These are phyloP conservation scores for Choanephora cucurbitarum DNA, from an alignment of 371 early-diverging fungal genomes.

Conservation along the genomic window DNA sequence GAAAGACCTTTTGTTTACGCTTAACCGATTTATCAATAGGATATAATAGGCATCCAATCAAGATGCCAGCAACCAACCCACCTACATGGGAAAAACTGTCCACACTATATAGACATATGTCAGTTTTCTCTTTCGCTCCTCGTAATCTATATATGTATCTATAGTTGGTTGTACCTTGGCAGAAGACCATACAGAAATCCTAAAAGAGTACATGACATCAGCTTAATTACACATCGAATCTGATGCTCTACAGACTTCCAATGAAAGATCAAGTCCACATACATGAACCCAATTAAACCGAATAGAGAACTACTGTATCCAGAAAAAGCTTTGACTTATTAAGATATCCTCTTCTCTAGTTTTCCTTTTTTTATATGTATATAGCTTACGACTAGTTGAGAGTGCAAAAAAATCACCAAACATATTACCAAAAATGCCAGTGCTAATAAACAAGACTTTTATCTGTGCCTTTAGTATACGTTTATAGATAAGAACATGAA, in stretches of 20 bases:
- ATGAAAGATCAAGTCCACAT: constrained; percentile 74
- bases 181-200: constrained; percentile 26
- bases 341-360: neutral
- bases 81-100: constrained; percentile 41
- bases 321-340: constrained; percentile 52
- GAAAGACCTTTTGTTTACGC: too few relatives aligned
- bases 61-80: constrained; percentile 37
- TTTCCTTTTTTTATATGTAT: neutral
- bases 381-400: constrained; percentile 52
- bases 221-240: constrained; percentile 60
- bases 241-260: constrained; percentile 68
- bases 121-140: too few relatives aligned
- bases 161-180: constrained; percentile 36
- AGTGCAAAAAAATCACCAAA: constrained; percentile 70
- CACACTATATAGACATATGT: constrained; percentile 11
- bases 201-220: constrained; percentile 28
- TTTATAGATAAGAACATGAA: too few relatives aligned
- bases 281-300: constrained; percentile 68
- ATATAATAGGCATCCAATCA: neutral
- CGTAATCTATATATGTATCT: neutral
- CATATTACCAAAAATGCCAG: constrained; percentile 76
- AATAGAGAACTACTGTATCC: constrained; percentile 81
- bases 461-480: too few relatives aligned
- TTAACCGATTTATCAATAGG: too few relatives aligned
- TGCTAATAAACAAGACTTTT: constrained; percentile 61